A percentile compares a stretch with the other conserved stretches of the same genome.
phyloP scores from a whole-genome alignment of 108 stramenopile genomes.

The Craspedostauros australis region DNA sequence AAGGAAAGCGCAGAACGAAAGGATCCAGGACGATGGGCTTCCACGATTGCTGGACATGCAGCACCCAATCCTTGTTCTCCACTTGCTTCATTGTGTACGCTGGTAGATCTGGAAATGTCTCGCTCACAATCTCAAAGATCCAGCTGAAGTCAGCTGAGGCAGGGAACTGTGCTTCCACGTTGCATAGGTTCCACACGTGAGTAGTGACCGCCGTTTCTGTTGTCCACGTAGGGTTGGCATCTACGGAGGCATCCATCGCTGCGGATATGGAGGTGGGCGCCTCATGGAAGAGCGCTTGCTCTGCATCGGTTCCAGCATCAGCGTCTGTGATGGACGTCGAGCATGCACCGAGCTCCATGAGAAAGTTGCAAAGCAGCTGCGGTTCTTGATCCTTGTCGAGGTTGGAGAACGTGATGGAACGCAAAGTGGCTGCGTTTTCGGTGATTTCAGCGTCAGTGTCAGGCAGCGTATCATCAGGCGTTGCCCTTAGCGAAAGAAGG shows the following conservation, averaged over 20 bases:
- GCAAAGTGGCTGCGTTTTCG: slow-evolving; percentile 12
- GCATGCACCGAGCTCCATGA: slow-evolving; percentile 80
- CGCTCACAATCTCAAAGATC: slow-evolving; percentile 46
- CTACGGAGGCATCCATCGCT: too few relatives aligned
- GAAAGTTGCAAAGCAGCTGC: slow-evolving; percentile 59
- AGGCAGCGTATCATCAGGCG: too few relatives aligned
- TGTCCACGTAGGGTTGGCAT: slow-evolving; percentile 6
- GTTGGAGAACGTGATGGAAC: slow-evolving; percentile 31
- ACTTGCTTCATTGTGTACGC: slow-evolving; percentile 39
- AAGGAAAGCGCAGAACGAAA: slow-evolving; percentile 62
- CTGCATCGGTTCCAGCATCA: slow-evolving; percentile 43
- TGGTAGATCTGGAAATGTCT: slow-evolving; percentile 31
- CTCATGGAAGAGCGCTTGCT: slow-evolving; percentile 56
- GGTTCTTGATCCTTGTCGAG: slow-evolving; percentile 38
- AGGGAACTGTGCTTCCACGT: slow-evolving; percentile 73
- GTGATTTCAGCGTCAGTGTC: too few relatives aligned
- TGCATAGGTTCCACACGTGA: slow-evolving; percentile 62
- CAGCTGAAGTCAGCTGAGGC: slow-evolving; percentile 38
- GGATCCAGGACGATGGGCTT: slow-evolving; percentile 57
- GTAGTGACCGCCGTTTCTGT: slow-evolving; percentile 29
- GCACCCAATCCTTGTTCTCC: slow-evolving; percentile 72
- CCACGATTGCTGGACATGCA: slow-evolving; percentile 73
- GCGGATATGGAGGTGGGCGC: slow-evolving; percentile 8
- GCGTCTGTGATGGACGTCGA: slow-evolving; percentile 62
- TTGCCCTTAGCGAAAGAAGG: too few relatives aligned